Percentiles rank a stretch among this genome's conserved stretches.
These are phyloP conservation scores for Xylaria sp. DNA, from an alignment of 2,329 filamentous ascomycete species.

Conservation along the genomic window DNA sequence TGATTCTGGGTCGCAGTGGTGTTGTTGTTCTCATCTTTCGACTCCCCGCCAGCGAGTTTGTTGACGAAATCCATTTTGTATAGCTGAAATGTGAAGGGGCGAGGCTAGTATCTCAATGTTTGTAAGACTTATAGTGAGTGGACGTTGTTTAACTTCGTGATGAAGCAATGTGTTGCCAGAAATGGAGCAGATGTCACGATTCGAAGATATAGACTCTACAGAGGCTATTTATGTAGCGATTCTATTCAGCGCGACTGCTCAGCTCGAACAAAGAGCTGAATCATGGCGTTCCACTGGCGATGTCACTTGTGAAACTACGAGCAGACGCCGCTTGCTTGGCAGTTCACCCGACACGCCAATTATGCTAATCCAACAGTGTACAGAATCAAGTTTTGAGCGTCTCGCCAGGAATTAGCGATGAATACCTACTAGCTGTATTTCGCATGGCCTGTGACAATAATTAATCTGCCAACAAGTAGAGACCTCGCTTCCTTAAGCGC, in stretches of 20 bases:
- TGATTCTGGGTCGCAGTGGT: constrained; percentile 48
- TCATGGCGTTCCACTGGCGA: constrained; percentile 15
- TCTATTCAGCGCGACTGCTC: neutral
- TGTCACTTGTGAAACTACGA: constrained; percentile 7
- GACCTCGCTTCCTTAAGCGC: neutral
- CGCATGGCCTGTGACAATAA: neutral
- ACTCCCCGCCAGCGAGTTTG: constrained; percentile 56
- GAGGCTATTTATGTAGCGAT: neutral
- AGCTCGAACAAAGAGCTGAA: neutral
- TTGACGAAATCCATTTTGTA: constrained; percentile 67
- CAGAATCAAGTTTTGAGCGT: constrained; percentile 6
- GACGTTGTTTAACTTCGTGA: neutral
- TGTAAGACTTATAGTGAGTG: neutral
- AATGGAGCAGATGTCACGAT: neutral
- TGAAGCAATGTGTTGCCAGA: neutral
- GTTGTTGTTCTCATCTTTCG: constrained; percentile 49
- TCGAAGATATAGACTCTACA: neutral
- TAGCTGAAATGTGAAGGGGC: neutral
- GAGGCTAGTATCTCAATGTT: neutral
- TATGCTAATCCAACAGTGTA: neutral
- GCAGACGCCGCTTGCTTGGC: constrained; percentile 1
- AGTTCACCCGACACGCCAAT: neutral
- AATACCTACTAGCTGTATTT: neutral
- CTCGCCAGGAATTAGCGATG: neutral
- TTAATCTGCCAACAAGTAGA: neutral